Evolutionary conservation across 2,329 filamentous ascomycete genomes (phyloP).

Genomic region (Fusarium veterinarium): DNA sequence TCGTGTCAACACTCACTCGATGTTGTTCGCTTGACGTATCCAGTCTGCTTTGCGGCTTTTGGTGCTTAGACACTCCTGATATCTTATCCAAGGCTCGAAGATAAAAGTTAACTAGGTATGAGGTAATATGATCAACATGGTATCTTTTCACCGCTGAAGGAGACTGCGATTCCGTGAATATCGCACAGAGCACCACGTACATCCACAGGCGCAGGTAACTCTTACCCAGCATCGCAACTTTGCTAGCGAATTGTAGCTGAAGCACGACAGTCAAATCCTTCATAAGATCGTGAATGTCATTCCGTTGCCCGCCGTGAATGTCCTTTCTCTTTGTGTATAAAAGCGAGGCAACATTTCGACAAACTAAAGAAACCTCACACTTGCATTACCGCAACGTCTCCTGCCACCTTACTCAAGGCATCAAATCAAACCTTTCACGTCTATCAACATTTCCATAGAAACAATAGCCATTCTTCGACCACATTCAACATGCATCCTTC

Average conservation of each 20-base stretch:
- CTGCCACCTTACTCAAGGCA: too few species aligned
- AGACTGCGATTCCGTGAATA: not conserved
- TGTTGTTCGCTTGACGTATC: rapidly evolving
- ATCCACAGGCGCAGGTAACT: not conserved
- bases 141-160: rapidly evolving
- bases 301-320: not conserved
- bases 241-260: not conserved
- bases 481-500: not conserved
- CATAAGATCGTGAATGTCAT: rapidly evolving
- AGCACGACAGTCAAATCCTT: too few species aligned
- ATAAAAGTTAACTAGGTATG: not conserved
- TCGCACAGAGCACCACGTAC: not conserved
- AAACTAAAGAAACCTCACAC: not conserved
- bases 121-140: rapidly evolving
- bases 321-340: not conserved
- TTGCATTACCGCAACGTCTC: not conserved
- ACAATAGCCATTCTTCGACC: not conserved
- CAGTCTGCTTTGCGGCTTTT: not conserved
- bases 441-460: not conserved
- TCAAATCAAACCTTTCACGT: not conserved
- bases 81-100: rapidly evolving
- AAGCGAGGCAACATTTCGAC: not conserved
- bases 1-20: not conserved
- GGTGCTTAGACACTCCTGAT: not conserved
- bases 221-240: not conserved